These are phyloP conservation scores for Nemophila menziesii DNA, from an alignment of 257 asterid genomes.

Conservation along the genomic window DNA sequence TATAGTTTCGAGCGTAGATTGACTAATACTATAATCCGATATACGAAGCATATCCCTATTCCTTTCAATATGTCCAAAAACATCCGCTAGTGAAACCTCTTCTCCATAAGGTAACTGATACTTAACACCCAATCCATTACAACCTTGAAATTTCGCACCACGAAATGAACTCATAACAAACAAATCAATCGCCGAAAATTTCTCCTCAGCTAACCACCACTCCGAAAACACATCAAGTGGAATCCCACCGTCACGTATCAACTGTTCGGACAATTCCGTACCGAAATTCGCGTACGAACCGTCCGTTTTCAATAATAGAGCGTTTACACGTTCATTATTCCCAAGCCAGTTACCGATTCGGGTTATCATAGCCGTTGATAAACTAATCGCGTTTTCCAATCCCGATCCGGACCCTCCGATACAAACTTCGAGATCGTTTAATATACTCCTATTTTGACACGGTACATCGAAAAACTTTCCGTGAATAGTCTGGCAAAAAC, in stretches of 20 bases:
- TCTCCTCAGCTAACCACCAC: conserved; percentile 95
- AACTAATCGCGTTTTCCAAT: conserved; percentile 54
- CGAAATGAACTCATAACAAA: conserved; percentile 74
- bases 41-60: conserved; percentile 66
- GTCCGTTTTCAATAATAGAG: conserved; percentile 28
- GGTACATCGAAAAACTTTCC: conserved; percentile 58
- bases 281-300: conserved; percentile 34
- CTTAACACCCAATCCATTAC: conserved; percentile 81
- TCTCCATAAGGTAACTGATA: conserved; percentile 75
- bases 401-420: conserved; percentile 51
- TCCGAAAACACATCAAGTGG: conserved; percentile 80
- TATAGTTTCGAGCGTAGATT: conserved; percentile 85
- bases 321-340: conserved; percentile 55
- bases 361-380: conserved; percentile 55
- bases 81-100: conserved; percentile 85
- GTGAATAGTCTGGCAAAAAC: conserved; percentile 53
- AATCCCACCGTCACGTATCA: conserved; percentile 92
- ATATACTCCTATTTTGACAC: conserved; percentile 50
- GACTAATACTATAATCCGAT: conserved; percentile 81
- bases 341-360: conserved; percentile 77
- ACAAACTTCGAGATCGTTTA: conserved; percentile 72
- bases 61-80: conserved; percentile 88
- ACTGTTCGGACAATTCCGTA: conserved; percentile 77
- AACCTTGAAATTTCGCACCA: conserved; percentile 60
- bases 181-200: conserved; percentile 61